phyloP scores from a whole-genome alignment of 129 eudicot genomes.

The Flaveria brownii region DNA sequence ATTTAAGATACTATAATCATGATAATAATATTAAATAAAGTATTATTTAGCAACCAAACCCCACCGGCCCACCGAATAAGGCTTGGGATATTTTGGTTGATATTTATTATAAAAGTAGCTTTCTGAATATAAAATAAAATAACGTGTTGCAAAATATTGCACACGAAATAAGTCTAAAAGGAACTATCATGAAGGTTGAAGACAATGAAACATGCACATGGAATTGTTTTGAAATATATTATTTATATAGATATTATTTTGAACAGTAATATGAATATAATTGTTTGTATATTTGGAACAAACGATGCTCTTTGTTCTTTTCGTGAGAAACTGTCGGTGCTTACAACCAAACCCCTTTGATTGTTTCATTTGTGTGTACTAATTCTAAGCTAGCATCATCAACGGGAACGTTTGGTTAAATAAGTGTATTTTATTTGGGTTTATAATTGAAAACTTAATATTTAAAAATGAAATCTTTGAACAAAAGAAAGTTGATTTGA shows the following conservation, averaged over 20 bases:
- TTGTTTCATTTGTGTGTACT: background rate
- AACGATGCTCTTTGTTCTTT: background rate
- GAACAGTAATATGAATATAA: background rate
- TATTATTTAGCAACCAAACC: background rate
- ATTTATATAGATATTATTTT: background rate
- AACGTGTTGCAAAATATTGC: background rate
- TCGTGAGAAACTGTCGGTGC: constrained; percentile 17
- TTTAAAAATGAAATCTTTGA: too few species aligned
- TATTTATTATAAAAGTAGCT: background rate
- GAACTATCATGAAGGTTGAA: too few species aligned
- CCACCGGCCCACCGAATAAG: background rate
- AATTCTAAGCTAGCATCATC: constrained; percentile 5
- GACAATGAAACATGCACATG: constrained; percentile 21
- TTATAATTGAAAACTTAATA: too few species aligned
- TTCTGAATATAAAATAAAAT: background rate
- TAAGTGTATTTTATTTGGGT: too few species aligned
- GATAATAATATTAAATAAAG: too few species aligned
- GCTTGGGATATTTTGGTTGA: background rate
- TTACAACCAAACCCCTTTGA: background rate
- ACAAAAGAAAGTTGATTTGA: too few species aligned
- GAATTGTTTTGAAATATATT: background rate
- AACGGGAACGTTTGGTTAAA: background rate
- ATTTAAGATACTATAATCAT: too few species aligned
- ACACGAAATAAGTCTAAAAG: too few species aligned
- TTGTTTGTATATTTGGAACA: background rate